Conservation (phyloP, 306 rosid genomes). For the Sicyos baderoa region DNA sequence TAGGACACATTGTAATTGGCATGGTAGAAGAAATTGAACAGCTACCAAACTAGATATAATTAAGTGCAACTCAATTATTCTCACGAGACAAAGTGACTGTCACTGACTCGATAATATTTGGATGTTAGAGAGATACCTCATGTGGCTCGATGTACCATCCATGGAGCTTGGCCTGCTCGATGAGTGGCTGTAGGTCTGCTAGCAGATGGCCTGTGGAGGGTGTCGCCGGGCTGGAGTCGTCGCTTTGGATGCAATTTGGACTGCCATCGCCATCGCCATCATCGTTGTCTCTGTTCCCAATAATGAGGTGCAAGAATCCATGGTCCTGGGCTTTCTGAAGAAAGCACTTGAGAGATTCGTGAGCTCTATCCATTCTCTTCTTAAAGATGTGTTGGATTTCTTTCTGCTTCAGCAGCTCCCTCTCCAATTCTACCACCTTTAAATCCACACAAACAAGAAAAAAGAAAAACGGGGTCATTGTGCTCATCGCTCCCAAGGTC, state of each 20-base stretch:
- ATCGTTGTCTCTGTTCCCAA: slow-evolving; percentile 18
- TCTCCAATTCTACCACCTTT: slow-evolving; percentile 53
- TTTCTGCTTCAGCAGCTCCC: slow-evolving; percentile 47
- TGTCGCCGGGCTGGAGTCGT: slow-evolving; percentile 18
- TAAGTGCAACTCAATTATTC: too few species aligned
- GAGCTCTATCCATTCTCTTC: slow-evolving; percentile 39
- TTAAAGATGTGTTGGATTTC: slow-evolving; percentile 31
- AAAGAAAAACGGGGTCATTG: slow-evolving; percentile 23
- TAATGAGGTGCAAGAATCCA: slow-evolving; percentile 47
- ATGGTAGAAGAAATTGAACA: too few species aligned
- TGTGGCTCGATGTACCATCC: slow-evolving; percentile 62
- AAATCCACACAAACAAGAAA: neutral
- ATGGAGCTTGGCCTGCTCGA: slow-evolving; percentile 42
- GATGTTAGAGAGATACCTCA: slow-evolving; percentile 46
- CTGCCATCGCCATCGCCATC: neutral
- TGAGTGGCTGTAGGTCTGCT: slow-evolving; percentile 34
- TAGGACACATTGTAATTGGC: too few species aligned
- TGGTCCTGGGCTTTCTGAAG: slow-evolving; percentile 71
- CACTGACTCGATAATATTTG: too few species aligned
- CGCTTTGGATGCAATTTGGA: slow-evolving; percentile 1
- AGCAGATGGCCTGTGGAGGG: slow-evolving; percentile 20
- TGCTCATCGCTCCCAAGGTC: neutral
- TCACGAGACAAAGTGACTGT: too few species aligned
- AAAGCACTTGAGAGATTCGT: slow-evolving; percentile 54
- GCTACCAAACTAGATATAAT: too few species aligned